Evolutionary conservation across 2,329 filamentous ascomycete species (phyloP).

Genomic region (Plenodomus biglobosus): DNA sequence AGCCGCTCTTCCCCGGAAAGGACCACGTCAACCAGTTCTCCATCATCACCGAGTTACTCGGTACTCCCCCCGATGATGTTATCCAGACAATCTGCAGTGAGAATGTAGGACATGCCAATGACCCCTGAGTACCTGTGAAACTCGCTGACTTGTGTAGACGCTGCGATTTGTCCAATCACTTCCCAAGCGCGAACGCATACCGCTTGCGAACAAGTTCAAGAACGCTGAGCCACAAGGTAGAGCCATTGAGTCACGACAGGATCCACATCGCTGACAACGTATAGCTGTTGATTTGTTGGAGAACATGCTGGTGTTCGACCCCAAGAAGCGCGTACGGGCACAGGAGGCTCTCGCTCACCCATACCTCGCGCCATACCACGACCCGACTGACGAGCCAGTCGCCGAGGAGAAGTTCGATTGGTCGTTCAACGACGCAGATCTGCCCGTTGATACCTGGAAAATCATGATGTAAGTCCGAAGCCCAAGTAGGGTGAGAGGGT

Average conservation of each 20-base stretch:
- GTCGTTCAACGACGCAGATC: constrained; percentile 98
- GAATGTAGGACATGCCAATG: constrained; percentile 64
- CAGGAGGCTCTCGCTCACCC: constrained; percentile 84
- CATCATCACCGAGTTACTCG: constrained; percentile 96
- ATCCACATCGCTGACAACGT: constrained; percentile 3
- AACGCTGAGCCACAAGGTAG: constrained; percentile 86
- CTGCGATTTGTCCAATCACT: constrained; percentile 96
- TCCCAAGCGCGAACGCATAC: constrained; percentile 89
- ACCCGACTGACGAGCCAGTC: constrained; percentile 92
- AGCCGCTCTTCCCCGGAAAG: constrained; percentile 97
- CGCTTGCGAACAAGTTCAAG: constrained; percentile 86
- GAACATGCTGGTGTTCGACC: constrained; percentile 96
- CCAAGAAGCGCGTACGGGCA: constrained; percentile 91
- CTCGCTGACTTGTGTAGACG: constrained; percentile 60
- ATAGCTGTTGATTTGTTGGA: constrained; percentile 90
- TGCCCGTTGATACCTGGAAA: constrained; percentile 99
- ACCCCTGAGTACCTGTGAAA: neutral
- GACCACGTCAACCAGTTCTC: constrained; percentile 99
- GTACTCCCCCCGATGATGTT: constrained; percentile 95
- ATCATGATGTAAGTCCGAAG: constrained; percentile 84
- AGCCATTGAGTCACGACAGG: constrained; percentile 6
- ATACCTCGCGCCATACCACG: constrained; percentile 95
- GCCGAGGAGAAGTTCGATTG: constrained; percentile 98
- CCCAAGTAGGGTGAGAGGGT: neutral
- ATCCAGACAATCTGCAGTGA: constrained; percentile 98